Percentiles rank a stretch among this genome's conserved stretches.
phyloP scores from a whole-genome alignment of 1,284 basidiomycete genomes.

The Fomitopsis betulina region DNA sequence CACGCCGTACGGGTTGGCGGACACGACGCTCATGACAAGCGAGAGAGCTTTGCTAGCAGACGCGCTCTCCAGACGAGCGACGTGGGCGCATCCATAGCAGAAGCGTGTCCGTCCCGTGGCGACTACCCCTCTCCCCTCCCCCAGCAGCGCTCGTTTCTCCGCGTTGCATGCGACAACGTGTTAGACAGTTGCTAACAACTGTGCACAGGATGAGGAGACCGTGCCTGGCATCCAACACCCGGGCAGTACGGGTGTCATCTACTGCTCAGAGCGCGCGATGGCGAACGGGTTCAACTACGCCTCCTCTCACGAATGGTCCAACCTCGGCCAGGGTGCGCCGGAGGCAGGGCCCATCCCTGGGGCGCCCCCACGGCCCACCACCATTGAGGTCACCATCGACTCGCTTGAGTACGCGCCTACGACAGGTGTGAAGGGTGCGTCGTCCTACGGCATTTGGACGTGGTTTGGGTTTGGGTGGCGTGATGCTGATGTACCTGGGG shows the following conservation, averaged over 20 bases:
- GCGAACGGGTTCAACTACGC: constrained; percentile 86
- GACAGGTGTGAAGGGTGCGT: constrained; percentile 78
- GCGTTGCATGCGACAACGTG: neutral
- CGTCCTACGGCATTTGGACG: neutral
- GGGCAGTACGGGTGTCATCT: constrained; percentile 76
- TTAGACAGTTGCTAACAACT: neutral
- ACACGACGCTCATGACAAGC: neutral
- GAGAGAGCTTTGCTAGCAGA: too few species aligned
- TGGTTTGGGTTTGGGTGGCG: neutral
- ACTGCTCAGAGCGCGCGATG: constrained; percentile 85
- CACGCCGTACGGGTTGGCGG: neutral
- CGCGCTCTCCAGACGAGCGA: too few species aligned
- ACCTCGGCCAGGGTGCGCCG: constrained; percentile 84
- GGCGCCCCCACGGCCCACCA: constrained; percentile 61
- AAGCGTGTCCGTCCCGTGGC: neutral
- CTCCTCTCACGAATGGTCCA: constrained; percentile 77
- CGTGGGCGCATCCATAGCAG: neutral
- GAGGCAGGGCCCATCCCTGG: constrained; percentile 83
- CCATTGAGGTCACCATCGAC: constrained; percentile 62
- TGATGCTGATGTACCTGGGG: constrained; percentile 12
- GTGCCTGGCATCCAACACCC: constrained; percentile 81
- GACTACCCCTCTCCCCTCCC: neutral
- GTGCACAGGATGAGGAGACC: constrained; percentile 68
- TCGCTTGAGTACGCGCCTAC: constrained; percentile 93
- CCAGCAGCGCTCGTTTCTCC: too few species aligned